Conservation (phyloP, 2,329 filamentous ascomycete genomes). For the Chrysosporium queenslandicum region DNA sequence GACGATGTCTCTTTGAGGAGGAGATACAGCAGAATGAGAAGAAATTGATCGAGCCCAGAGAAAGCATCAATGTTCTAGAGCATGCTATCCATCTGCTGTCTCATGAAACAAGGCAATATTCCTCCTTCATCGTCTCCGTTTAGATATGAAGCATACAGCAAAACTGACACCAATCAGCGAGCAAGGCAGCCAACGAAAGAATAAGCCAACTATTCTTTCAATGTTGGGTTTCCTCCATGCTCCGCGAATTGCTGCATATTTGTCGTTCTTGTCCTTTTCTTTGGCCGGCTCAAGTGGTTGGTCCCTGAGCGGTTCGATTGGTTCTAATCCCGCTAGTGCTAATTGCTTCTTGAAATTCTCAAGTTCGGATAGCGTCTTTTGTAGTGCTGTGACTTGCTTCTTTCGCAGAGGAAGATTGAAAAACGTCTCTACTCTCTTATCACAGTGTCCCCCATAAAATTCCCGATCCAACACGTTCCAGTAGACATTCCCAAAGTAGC, state of each 20-base stretch:
- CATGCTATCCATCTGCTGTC: conserved; percentile 1
- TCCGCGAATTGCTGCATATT: neutral
- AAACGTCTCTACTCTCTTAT: conserved; percentile 3
- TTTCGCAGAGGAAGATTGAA: conserved; percentile 1
- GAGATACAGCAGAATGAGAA: conserved; percentile 1
- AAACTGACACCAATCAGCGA: conserved; percentile 11
- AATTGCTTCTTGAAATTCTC: conserved; percentile 9
- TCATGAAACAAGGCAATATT: neutral
- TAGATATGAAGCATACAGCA: conserved; percentile 4
- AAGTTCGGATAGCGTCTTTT: neutral
- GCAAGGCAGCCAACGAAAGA: conserved; percentile 4
- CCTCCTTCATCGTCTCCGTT: conserved; percentile 1
- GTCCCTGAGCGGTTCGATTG: neutral
- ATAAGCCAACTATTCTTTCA: conserved; percentile 1
- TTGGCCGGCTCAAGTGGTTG: neutral
- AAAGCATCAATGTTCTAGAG: neutral
- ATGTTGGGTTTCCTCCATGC: conserved; percentile 4
- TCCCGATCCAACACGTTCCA: conserved; percentile 6
- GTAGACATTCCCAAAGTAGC: conserved; percentile 15
- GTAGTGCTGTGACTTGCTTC: neutral
- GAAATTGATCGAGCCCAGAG: neutral
- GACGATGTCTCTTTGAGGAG: neutral
- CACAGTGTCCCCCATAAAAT: conserved; percentile 6
- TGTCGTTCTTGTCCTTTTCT: neutral
- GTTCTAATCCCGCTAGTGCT: conserved; percentile 8